Evolutionary conservation across 2,329 filamentous ascomycete genomes (phyloP).

Genomic region (Fusarium piperis): DNA sequence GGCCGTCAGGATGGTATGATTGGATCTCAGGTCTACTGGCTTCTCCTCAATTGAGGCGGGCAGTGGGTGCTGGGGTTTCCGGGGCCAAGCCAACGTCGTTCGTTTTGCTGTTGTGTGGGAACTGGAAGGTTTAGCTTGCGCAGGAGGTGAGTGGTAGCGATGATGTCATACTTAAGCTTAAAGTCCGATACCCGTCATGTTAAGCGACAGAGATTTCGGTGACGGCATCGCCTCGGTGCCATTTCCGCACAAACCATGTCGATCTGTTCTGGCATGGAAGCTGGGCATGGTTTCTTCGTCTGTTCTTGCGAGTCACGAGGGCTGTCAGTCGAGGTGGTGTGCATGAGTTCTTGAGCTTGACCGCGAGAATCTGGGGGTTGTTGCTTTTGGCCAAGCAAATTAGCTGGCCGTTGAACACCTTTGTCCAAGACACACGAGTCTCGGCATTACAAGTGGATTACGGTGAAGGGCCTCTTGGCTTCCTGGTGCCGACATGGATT

Average conservation of each 20-base stretch:
- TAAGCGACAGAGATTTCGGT: neutral
- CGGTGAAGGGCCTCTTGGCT: neutral
- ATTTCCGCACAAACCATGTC: slow-evolving; percentile 18
- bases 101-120: neutral
- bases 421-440: neutral
- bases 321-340: neutral
- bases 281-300: neutral
- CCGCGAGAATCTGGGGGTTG: slow-evolving; percentile 1
- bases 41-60: slow-evolving; percentile 29
- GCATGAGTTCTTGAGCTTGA: neutral
- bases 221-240: slow-evolving; percentile 39
- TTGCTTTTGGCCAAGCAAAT: neutral
- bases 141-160: neutral
- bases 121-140: neutral
- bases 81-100: slow-evolving; percentile 14
- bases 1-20: neutral
- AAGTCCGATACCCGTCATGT: slow-evolving; percentile 22
- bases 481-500: neutral
- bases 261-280: slow-evolving; percentile 19
- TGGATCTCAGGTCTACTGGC: slow-evolving; percentile 12
- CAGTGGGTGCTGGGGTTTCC: slow-evolving; percentile 16
- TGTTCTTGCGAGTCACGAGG: neutral
- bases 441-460: slow-evolving; percentile 4
- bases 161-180: slow-evolving; percentile 44
- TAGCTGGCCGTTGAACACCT: neutral